A percentile compares a stretch with the other conserved stretches of the same genome.
phyloP scores from a whole-genome alignment of 192 early-diverging fungal genomes.

The Backusella morwellensis region DNA sequence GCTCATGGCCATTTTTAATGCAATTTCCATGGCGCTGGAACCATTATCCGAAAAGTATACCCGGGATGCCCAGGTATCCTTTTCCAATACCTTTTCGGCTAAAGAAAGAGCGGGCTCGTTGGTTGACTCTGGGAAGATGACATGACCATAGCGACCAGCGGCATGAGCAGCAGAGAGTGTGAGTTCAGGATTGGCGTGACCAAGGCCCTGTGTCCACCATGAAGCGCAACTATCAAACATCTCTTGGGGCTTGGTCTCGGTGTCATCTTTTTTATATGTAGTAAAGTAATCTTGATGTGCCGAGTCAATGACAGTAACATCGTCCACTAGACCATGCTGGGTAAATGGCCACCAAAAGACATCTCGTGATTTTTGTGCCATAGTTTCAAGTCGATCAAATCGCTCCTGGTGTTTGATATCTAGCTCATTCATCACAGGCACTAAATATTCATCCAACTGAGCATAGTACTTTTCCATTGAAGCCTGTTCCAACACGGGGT shows the following conservation, averaged over 20 bases:
- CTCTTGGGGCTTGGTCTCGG: conserved; percentile 29
- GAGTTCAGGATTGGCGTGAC: conserved; percentile 63
- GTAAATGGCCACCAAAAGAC: conserved; percentile 84
- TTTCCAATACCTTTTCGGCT: conserved; percentile 57
- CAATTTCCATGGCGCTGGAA: conserved; percentile 78
- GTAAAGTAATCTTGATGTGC: conserved; percentile 65
- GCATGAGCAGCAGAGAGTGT: conserved; percentile 62
- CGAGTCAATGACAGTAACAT: conserved; percentile 73
- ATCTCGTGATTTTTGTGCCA: conserved; percentile 48
- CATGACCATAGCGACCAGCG: conserved; percentile 75
- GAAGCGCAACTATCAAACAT: conserved; percentile 75
- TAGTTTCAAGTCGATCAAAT: conserved; percentile 53
- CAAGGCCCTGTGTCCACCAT: conserved; percentile 84
- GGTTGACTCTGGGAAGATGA: conserved; percentile 74
- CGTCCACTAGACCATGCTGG: conserved; percentile 56
- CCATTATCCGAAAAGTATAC: conserved; percentile 86
- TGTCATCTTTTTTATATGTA: conserved; percentile 36
- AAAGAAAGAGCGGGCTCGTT: conserved; percentile 65
- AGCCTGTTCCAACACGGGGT: conserved; percentile 45
- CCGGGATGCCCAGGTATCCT: conserved; percentile 59
- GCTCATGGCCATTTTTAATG: conserved; percentile 75
- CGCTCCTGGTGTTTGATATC: conserved; percentile 46
- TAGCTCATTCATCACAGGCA: conserved; percentile 44
- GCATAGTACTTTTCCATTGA: conserved; percentile 62
- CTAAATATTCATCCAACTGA: conserved; percentile 43